These are phyloP conservation scores for Microcera coccophila DNA, from an alignment of 2,329 filamentous ascomycete species.

Conservation along the genomic window DNA sequence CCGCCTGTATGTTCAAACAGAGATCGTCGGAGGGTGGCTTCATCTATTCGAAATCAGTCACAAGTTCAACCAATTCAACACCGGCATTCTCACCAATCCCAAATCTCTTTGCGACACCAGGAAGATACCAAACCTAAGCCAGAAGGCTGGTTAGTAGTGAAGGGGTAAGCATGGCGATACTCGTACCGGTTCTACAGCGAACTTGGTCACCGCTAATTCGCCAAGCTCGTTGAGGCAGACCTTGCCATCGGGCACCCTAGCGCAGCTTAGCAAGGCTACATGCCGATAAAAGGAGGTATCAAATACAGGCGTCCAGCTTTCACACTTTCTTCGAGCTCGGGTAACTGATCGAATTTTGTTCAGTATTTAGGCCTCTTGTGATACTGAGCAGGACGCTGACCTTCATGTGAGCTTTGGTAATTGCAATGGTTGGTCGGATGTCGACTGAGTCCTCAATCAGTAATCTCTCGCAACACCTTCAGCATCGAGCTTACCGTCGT, in stretches of 20 bases:
- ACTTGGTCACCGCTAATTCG: constrained; percentile 90
- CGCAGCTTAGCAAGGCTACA: constrained; percentile 11
- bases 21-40: constrained; percentile 78
- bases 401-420: constrained; percentile 93
- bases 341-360: constrained; percentile 48
- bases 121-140: constrained; percentile 68
- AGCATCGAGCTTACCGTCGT: constrained; percentile 51
- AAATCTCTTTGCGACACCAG: constrained; percentile 86
- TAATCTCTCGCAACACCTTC: background rate
- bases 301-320: constrained; percentile 65
- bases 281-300: too few species aligned
- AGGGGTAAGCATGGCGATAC: background rate
- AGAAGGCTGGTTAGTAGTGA: background rate
- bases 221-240: constrained; percentile 83
- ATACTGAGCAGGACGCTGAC: constrained; percentile 25
- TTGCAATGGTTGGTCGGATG: constrained; percentile 83
- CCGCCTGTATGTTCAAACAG: constrained; percentile 95
- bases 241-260: constrained; percentile 70
- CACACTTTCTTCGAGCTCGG: constrained; percentile 88
- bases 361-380: constrained; percentile 1
- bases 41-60: constrained; percentile 52
- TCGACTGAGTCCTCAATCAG: constrained; percentile 51
- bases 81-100: constrained; percentile 62
- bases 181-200: constrained; percentile 87
- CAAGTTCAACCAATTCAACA: background rate